Conservation (phyloP, 2,329 filamentous ascomycete species). For the Claviceps sp. region DNA sequence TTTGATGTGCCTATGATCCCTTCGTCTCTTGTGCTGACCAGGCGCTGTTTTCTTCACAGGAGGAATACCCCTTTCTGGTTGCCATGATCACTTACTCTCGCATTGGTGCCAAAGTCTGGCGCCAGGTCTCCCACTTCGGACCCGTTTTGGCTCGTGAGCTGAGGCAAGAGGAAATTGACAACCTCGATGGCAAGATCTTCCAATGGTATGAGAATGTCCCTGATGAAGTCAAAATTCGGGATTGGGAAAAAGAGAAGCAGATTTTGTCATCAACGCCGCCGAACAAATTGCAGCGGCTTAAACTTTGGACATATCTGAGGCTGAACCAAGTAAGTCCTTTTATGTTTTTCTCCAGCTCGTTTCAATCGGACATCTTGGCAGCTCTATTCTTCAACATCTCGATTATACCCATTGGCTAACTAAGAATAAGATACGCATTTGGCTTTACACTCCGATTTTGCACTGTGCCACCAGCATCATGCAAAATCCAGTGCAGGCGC, state of each 20-base stretch:
- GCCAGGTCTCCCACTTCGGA: slow-evolving; percentile 58
- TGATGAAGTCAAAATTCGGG: slow-evolving; percentile 43
- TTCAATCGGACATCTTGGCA: neutral
- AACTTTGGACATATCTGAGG: slow-evolving; percentile 73
- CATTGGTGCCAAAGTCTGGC: slow-evolving; percentile 79
- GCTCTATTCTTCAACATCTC: no score
- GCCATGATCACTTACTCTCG: slow-evolving; percentile 78
- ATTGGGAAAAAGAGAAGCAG: slow-evolving; percentile 40
- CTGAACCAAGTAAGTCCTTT: slow-evolving; percentile 52
- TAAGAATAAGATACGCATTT: slow-evolving; percentile 52
- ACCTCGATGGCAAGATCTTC: slow-evolving; percentile 69
- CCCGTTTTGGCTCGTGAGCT: slow-evolving; percentile 47
- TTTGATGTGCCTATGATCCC: neutral
- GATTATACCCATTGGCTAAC: neutral
- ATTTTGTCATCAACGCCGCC: slow-evolving; percentile 38
- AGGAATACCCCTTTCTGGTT: slow-evolving; percentile 55
- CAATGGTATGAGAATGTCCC: slow-evolving; percentile 75
- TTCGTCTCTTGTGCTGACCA: neutral
- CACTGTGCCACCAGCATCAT: slow-evolving; percentile 76
- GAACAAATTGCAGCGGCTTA: slow-evolving; percentile 58
- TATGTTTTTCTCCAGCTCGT: neutral
- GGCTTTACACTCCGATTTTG: slow-evolving; percentile 76
- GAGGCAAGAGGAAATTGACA: slow-evolving; percentile 62
- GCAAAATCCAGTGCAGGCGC: slow-evolving; percentile 58
- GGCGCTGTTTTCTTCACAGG: slow-evolving; percentile 15